These are phyloP conservation scores for Firmiana major DNA, from an alignment of 345 rosid genomes.

Conservation along the genomic window DNA sequence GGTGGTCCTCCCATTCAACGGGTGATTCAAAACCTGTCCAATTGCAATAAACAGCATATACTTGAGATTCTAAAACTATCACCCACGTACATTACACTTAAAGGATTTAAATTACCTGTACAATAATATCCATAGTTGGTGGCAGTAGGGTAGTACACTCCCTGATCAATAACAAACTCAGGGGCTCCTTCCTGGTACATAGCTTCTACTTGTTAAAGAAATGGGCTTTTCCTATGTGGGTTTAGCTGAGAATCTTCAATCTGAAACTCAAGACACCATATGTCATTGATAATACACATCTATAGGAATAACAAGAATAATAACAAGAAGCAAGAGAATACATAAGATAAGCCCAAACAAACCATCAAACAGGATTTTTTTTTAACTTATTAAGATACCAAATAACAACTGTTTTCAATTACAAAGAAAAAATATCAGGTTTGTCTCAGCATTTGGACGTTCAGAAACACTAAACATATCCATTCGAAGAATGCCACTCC, in stretches of 20 bases:
- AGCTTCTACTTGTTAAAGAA: slow-evolving; percentile 44
- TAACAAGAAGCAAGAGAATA: not conserved
- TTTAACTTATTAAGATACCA: not conserved
- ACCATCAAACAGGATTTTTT: not conserved
- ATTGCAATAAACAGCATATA: slow-evolving; percentile 6
- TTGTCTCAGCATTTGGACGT: slow-evolving; percentile 30
- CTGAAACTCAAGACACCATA: slow-evolving; percentile 17
- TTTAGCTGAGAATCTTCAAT: slow-evolving; percentile 44
- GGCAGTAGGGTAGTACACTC: slow-evolving; percentile 70
- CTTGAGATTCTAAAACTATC: not conserved
- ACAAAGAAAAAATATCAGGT: slow-evolving; percentile 31
- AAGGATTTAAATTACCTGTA: slow-evolving; percentile 55
- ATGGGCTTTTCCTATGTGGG: slow-evolving; percentile 33
- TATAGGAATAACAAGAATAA: not conserved
- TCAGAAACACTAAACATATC: slow-evolving; percentile 37
- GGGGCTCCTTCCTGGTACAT: slow-evolving; percentile 84
- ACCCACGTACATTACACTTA: not conserved
- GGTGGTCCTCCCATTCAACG: slow-evolving; percentile 91
- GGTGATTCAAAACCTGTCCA: slow-evolving; percentile 78
- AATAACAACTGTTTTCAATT: not conserved
- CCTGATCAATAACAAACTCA: slow-evolving; percentile 67
- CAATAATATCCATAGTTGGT: slow-evolving; percentile 79
- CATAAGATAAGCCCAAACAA: not conserved
- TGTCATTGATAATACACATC: not conserved
- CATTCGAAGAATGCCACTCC: slow-evolving; percentile 39